Evolutionary conservation across 306 rosid species (phyloP).

Genomic region (Argentina anserina): DNA sequence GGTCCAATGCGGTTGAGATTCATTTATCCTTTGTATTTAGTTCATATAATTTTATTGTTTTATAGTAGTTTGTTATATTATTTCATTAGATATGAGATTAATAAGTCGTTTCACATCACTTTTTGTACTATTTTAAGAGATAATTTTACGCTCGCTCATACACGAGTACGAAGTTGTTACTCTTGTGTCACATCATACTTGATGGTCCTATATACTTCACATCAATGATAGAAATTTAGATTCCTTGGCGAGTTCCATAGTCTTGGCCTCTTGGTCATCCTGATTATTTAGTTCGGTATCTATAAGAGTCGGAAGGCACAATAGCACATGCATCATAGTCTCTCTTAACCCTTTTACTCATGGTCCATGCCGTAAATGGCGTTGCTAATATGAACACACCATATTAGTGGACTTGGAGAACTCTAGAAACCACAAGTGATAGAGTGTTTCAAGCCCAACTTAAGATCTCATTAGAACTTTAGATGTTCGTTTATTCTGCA

Average conservation of each 20-base stretch:
- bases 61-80: too few species aligned
- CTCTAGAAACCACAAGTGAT: not conserved
- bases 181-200: not conserved
- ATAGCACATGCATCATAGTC: not conserved
- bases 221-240: not conserved
- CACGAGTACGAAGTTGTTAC: too few species aligned
- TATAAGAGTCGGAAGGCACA: not conserved
- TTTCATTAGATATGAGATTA: too few species aligned
- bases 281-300: too few species aligned
- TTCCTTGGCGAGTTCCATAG: not conserved
- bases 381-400: not conserved
- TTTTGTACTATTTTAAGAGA: too few species aligned
- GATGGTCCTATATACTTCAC: not conserved
- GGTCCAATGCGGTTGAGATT: not conserved
- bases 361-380: not conserved
- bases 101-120: too few species aligned
- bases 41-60: too few species aligned
- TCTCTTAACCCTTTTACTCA: not conserved
- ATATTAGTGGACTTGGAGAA: not conserved
- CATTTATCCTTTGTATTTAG: not conserved
- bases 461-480: too few species aligned
- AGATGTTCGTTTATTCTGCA: too few species aligned
- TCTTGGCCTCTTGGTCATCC: not conserved
- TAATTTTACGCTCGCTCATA: too few species aligned
- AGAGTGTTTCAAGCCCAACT: too few species aligned